These are phyloP conservation scores for Hypoxylon perforatum DNA, from an alignment of 495 filamentous ascomycete genomes.

Conservation along the genomic window DNA sequence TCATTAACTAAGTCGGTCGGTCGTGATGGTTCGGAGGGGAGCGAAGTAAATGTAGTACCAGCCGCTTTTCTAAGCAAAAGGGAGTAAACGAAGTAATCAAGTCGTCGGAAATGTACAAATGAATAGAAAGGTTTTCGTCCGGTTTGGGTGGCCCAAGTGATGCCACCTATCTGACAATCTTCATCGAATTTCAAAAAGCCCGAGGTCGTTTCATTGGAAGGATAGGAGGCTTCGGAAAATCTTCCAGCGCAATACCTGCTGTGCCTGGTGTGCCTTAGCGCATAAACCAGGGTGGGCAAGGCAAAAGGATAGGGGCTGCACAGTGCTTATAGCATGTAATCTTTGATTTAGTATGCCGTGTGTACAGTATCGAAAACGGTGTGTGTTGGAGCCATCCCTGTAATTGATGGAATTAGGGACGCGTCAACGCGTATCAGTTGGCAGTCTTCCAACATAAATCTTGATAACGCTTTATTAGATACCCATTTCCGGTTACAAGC, in stretches of 20 bases:
- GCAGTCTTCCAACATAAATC: neutral
- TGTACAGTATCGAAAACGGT: too few relatives aligned
- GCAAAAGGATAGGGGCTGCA: constrained; percentile 14
- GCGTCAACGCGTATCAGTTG: constrained; percentile 38
- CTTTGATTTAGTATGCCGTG: neutral
- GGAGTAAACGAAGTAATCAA: constrained; percentile 8
- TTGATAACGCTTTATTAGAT: constrained; percentile 11
- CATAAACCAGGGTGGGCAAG: constrained; percentile 4
- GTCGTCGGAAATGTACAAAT: constrained; percentile 31
- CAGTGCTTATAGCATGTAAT: constrained; percentile 17
- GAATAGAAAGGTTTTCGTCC: constrained; percentile 20
- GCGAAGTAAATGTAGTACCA: neutral
- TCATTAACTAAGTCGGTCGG: constrained; percentile 39
- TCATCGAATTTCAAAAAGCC: constrained; percentile 7
- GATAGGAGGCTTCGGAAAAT: constrained; percentile 24
- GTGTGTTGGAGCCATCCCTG: constrained; percentile 14
- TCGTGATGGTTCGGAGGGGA: neutral
- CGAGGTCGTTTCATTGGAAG: constrained; percentile 14
- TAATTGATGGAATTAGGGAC: constrained; percentile 17
- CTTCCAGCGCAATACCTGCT: constrained; percentile 4
- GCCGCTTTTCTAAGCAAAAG: neutral
- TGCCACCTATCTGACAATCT: constrained; percentile 19
- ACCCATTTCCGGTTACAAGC: neutral
- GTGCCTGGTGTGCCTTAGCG: constrained; percentile 5
- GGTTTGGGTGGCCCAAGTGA: neutral